phyloP scores from a whole-genome alignment of 1,284 basidiomycete genomes.

The Waitea zeae region DNA sequence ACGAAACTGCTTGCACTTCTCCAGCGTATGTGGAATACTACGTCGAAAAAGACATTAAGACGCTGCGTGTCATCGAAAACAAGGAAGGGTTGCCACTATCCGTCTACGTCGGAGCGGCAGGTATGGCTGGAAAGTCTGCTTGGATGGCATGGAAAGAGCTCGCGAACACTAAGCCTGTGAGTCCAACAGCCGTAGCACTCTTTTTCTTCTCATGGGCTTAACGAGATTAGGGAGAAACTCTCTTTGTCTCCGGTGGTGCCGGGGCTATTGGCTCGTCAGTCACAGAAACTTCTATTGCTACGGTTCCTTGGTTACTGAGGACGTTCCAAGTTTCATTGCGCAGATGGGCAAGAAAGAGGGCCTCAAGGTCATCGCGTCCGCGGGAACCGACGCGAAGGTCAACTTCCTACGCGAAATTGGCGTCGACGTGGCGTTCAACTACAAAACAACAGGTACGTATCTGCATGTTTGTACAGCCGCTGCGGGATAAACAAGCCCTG shows the following conservation, averaged over 20 bases:
- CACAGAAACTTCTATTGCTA: not conserved
- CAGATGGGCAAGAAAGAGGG: slow-evolving; percentile 35
- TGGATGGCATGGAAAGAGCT: no score
- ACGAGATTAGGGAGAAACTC: slow-evolving; percentile 35
- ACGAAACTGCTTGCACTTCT: slow-evolving; percentile 2
- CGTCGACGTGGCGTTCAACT: slow-evolving; percentile 43
- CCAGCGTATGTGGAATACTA: slow-evolving; percentile 13
- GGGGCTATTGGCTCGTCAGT: slow-evolving; percentile 16
- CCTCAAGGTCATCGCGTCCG: slow-evolving; percentile 44
- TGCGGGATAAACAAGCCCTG: not conserved
- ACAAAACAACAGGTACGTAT: slow-evolving; percentile 27
- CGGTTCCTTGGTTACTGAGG: slow-evolving; percentile 3
- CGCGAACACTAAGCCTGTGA: no score
- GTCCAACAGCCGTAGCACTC: no score
- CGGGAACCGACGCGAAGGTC: slow-evolving; percentile 43
- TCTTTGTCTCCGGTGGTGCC: slow-evolving; percentile 36
- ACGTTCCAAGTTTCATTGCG: slow-evolving; percentile 12
- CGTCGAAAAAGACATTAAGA: slow-evolving; percentile 8
- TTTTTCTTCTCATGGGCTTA: no score
- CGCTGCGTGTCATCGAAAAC: slow-evolving; percentile 14
- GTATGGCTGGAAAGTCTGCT: slow-evolving; percentile 18
- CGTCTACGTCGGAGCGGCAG: slow-evolving; percentile 28
- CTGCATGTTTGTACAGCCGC: not conserved
- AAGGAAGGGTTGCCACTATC: slow-evolving; percentile 23
- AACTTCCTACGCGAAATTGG: slow-evolving; percentile 33